Evolutionary conservation across 2,329 filamentous ascomycete species (phyloP), one percentile per base, ranked within the genome.

Genomic region (Coniochaeta sp.): DNA sequence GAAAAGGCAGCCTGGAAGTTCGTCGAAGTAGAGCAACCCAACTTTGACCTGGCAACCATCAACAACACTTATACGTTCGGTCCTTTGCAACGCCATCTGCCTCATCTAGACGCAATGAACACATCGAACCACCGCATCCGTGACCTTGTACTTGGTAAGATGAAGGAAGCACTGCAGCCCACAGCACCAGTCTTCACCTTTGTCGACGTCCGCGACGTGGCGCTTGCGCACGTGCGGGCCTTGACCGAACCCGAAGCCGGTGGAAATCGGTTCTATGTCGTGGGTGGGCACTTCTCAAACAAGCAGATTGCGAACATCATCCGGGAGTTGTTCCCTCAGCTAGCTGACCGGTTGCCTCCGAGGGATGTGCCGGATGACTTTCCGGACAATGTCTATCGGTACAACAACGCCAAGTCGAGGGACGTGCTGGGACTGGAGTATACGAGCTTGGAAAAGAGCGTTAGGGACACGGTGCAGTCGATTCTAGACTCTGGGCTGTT

Each of bases 101-200:
- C 85, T 62, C 80, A 76, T 24, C 77, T 89, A 0, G 81, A 84
- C n/a, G 76, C 75, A 1, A 76, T 92, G 63, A 93, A 92, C 74
- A 89, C 88, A 1, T 90, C 87, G 16, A 92, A 91, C 70, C 80
- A 86, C 65, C 82, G 86, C 22, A 80, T 91, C 59, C 76, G 83
- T 9, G 80, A 87, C 62, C 73, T 89, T 58, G 79, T 88, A n/a
- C 80, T 78, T 7, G 89, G 89, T 1, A 81, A 83, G 62, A 81
- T 77, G 69, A 86, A 83, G 64, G 74, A 81, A 1, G 76, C 79
- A 28, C 79, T 89, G 11, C 77, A 81, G 0, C 77, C 84, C 0
- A 88, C 84, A 0, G 81, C 79, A 0, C 75, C 74, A 0, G 80
- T 80, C 0, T 86, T 77, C 67, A 75, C 86, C 1, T 89, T 83